Conservation (phyloP, 805 yeast species). For the Cyberlindnera bimundalis region DNA sequence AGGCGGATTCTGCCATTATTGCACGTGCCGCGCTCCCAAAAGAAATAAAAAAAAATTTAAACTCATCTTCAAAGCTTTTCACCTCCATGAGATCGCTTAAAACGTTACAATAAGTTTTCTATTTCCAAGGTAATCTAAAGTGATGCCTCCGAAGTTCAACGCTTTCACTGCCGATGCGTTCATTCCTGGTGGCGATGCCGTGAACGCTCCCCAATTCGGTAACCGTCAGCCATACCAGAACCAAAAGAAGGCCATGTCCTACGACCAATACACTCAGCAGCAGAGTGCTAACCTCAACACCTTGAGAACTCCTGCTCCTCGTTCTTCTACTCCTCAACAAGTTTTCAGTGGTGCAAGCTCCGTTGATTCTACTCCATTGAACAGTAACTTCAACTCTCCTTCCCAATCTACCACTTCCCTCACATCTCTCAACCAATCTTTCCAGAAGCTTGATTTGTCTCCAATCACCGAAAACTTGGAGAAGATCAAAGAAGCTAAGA, state of each 20-base stretch:
- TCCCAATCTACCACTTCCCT: constrained; percentile 69
- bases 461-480: constrained; percentile 63
- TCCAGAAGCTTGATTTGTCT: constrained; percentile 57
- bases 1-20: constrained; percentile 5
- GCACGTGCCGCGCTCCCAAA: not conserved
- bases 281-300: constrained; percentile 17
- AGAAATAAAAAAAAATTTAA: constrained; percentile 1
- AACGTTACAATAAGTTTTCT: not conserved
- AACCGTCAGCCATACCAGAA: constrained; percentile 7
- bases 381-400: constrained; percentile 33
- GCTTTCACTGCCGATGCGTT: constrained; percentile 31
- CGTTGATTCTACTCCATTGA: constrained; percentile 23
- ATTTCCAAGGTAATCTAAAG: not conserved
- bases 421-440: constrained; percentile 66
- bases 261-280: constrained; percentile 24
- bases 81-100: not conserved
- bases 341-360: constrained; percentile 19
- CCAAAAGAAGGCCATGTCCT: constrained; percentile 25
- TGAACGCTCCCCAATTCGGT: constrained; percentile 1
- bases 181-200: constrained; percentile 27
- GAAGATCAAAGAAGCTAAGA: constrained; percentile 41
- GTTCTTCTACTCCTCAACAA: constrained; percentile 6
- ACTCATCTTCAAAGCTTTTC: constrained; percentile 6
- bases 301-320: constrained; percentile 16
- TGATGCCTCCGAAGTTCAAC: constrained; percentile 42